Percentiles rank a stretch among this genome's conserved stretches.
Evolutionary conservation across 2,329 filamentous ascomycete genomes (phyloP).

Genomic region (Fusarium sp.): DNA sequence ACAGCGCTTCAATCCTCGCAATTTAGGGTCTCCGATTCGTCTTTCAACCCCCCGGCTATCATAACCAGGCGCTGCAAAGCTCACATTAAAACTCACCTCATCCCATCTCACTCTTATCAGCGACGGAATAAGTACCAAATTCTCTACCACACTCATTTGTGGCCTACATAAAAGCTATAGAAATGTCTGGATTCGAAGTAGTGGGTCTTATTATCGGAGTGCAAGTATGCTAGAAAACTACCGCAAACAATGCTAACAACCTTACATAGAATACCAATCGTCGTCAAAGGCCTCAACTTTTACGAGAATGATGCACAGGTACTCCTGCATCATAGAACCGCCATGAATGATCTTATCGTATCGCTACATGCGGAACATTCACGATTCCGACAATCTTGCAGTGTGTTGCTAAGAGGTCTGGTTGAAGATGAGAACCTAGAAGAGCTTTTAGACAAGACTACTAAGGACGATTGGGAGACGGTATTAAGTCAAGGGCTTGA

Average conservation of each 20-base stretch:
- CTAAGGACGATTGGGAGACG: background rate
- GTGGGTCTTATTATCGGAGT: background rate
- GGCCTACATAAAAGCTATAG: background rate
- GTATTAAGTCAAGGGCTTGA: background rate
- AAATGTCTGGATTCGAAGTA: background rate
- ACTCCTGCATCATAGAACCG: background rate
- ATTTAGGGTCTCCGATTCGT: background rate
- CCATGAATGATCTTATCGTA: background rate
- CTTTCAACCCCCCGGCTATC: background rate
- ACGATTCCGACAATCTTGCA: background rate
- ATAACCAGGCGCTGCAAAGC: background rate
- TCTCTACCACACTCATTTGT: background rate
- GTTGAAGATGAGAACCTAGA: background rate
- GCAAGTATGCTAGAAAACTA: background rate
- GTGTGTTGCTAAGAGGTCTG: background rate
- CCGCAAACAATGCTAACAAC: background rate
- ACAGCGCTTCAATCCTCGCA: background rate
- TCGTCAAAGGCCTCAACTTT: background rate
- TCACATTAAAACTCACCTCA: background rate
- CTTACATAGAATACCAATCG: background rate
- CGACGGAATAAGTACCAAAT: background rate
- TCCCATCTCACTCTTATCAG: background rate
- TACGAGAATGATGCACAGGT: background rate
- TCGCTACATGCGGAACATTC: background rate
- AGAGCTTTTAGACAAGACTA: background rate